These are phyloP conservation scores for Calonectria hongkongensis DNA, from an alignment of 2,329 filamentous ascomycete species.

Conservation along the genomic window DNA sequence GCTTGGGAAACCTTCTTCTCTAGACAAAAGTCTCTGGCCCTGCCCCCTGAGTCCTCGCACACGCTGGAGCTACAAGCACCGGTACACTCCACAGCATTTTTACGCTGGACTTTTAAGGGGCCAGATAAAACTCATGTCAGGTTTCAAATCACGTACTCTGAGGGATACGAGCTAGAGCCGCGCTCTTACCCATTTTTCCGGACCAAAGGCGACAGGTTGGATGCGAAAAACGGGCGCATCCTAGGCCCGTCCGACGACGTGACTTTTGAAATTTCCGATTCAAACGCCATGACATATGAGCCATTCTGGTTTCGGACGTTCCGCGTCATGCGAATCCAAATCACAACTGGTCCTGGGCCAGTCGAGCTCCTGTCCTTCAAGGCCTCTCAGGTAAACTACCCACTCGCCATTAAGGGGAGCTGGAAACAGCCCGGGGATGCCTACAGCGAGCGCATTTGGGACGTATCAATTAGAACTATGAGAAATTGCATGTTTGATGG, in stretches of 20 bases:
- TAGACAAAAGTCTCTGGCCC: neutral
- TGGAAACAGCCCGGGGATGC: conserved; percentile 31
- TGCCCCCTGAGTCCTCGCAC: conserved; percentile 26
- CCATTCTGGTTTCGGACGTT: conserved; percentile 51
- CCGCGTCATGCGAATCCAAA: conserved; percentile 40
- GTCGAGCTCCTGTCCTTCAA: conserved; percentile 31
- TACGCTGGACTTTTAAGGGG: conserved; percentile 35
- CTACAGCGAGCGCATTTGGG: conserved; percentile 49
- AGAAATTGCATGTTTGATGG: conserved; percentile 56
- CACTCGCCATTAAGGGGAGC: conserved; percentile 34
- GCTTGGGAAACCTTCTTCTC: conserved; percentile 32
- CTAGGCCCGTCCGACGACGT: conserved; percentile 40
- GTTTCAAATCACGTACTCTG: conserved; percentile 40
- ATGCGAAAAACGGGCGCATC: conserved; percentile 33
- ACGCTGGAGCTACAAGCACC: conserved; percentile 38
- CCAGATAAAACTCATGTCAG: conserved; percentile 20
- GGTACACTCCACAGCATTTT: conserved; percentile 43
- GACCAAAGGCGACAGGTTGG: conserved; percentile 40
- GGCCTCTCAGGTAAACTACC: conserved; percentile 41
- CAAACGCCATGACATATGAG: conserved; percentile 31
- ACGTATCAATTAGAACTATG: conserved; percentile 49
- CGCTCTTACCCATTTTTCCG: conserved; percentile 44
- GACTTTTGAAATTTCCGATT: conserved; percentile 15
- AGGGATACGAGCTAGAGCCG: conserved; percentile 44
- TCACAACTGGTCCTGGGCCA: conserved; percentile 31